phyloP scores from a whole-genome alignment of 495 filamentous ascomycete genomes.

The Penicillium parvum region DNA sequence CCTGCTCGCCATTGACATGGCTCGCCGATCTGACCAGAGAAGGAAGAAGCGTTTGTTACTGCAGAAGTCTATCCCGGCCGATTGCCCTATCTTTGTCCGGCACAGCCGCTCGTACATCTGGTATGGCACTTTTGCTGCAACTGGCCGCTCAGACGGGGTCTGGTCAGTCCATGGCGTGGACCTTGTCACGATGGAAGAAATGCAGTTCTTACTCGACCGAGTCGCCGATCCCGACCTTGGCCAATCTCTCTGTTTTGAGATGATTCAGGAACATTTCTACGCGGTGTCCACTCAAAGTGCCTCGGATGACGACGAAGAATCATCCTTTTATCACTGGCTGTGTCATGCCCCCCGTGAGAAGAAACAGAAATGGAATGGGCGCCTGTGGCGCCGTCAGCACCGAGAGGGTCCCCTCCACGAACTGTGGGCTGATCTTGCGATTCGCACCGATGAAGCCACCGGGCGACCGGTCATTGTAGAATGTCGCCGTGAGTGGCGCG shows the following conservation, averaged over 20 bases:
- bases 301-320: conserved; percentile 60
- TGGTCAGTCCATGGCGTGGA: conserved; percentile 60
- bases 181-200: conserved; percentile 28
- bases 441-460: conserved; percentile 60
- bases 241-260: conserved; percentile 66
- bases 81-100: conserved; percentile 51
- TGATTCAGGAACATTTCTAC: conserved; percentile 66
- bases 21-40: conserved; percentile 7
- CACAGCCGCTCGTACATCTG: conserved; percentile 62
- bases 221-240: conserved; percentile 50
- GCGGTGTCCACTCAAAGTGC: conserved; percentile 63
- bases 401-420: conserved; percentile 74
- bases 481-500: conserved; percentile 65
- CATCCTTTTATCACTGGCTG: conserved; percentile 66
- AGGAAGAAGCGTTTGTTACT: conserved; percentile 36
- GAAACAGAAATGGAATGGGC: conserved; percentile 19
- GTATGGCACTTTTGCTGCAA: conserved; percentile 49
- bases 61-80: conserved; percentile 10
- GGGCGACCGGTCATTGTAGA: conserved; percentile 61
- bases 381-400: conserved; percentile 64
- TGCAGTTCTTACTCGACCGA: conserved; percentile 10
- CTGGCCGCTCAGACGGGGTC: conserved; percentile 11
- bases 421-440: conserved; percentile 64
- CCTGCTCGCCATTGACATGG: conserved; percentile 58
- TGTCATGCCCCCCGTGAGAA: conserved; percentile 48